Evolutionary conservation across 352 stramenopile genomes (phyloP), one percentile per base, ranked within the genome.

Genomic region (Pythium utonaiense): DNA sequence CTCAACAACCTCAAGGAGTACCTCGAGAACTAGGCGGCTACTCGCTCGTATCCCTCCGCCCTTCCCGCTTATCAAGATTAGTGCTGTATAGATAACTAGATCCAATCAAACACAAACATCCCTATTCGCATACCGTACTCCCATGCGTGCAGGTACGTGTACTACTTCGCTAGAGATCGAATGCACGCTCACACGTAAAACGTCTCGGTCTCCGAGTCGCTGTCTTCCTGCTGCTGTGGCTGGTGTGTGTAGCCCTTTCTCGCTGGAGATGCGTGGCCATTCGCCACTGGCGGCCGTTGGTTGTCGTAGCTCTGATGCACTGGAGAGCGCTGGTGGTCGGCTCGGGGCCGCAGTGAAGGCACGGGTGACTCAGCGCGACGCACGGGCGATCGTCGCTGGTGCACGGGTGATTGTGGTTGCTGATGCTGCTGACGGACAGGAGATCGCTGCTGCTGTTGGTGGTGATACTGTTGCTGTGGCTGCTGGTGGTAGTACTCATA

Each of bases 1-100:
- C 74, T 92, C n/a, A 66, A 71, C 50, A 90, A 80, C 66, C 71
- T 92, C 57, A 74, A 88, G 63, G 65, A 59, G 16, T 72, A 77
- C 36, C 69, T 89, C n/a, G 64, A 70, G 52, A 64, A 69, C 28
- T 64, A 62, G 48, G 7, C 17, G 3, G 36, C 36, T 5, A 44
- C 36, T 10, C 16, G 13, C 5, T 44, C 36, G 14, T 7, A 14
- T 44, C 36, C 16, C 4, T n/a, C 22, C 54, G 19, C 21, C 50
- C 33, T 34, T 25, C 33, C 36, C 36, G 36, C 36, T 44, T 44
- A 24, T 9, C 10, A 14, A 44, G 36, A n/a, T 44, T 24, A 33
- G 30, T 34, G 34, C 41, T 55, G 51, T 60, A 66, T 38, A 59
- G 50, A 66, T 57, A 60, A 45, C 41, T 60, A 60, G 50, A 60